phyloP scores from a whole-genome alignment of 306 rosid species.

The Trifolium dubium region DNA sequence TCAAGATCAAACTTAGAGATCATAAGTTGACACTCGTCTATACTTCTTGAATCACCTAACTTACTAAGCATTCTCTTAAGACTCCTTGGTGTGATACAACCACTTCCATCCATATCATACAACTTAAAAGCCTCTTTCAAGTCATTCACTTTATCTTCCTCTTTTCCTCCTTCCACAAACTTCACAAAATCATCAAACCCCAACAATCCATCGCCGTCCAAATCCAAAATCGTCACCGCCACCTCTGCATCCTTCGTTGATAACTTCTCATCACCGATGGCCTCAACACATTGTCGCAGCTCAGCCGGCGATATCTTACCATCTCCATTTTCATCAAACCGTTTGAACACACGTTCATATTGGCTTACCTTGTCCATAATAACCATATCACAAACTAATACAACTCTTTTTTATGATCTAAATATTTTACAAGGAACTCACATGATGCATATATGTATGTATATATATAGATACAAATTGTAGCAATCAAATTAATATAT shows the following conservation, averaged over 20 bases:
- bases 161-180: conserved; percentile 71
- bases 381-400: neutral
- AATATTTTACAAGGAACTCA: neutral
- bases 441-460: neutral
- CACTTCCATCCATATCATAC: conserved; percentile 81
- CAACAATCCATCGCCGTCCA: conserved; percentile 66
- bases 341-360: conserved; percentile 63
- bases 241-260: conserved; percentile 52
- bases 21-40: conserved; percentile 67
- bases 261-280: conserved; percentile 59
- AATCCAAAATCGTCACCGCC: conserved; percentile 53
- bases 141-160: conserved; percentile 71
- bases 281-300: conserved; percentile 60
- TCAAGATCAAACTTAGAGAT: conserved; percentile 74
- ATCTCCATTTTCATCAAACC: conserved; percentile 71
- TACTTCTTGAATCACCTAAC: conserved; percentile 68
- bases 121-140: conserved; percentile 73
- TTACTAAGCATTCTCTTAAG: conserved; percentile 69
- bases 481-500: neutral
- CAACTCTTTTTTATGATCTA: neutral
- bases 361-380: conserved; percentile 56
- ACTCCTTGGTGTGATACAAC: conserved; percentile 74
- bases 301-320: conserved; percentile 68
- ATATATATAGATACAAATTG: neutral
- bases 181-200: conserved; percentile 70